Evolutionary conservation across 805 yeast species (phyloP).

Genomic region (Metschnikowia henanensis): DNA sequence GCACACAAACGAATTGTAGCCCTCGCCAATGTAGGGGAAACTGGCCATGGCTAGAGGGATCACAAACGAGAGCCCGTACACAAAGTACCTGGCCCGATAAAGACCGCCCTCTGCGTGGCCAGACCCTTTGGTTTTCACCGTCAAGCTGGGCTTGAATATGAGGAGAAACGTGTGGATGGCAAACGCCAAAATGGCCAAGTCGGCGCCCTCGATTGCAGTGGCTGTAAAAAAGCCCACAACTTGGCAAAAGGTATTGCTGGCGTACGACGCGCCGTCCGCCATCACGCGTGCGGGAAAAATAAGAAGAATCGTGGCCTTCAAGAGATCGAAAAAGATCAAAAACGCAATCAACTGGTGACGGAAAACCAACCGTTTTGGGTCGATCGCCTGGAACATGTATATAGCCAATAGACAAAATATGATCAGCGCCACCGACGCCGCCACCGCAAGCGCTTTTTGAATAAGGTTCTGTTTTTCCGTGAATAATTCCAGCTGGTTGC

Average conservation of each 20-base stretch:
- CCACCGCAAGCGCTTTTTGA: conserved; percentile 38
- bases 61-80: conserved; percentile 57
- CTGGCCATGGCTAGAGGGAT: conserved; percentile 70
- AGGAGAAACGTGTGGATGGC: conserved; percentile 80
- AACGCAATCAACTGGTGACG: conserved; percentile 70
- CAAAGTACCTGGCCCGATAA: conserved; percentile 52
- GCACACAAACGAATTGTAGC: conserved; percentile 59
- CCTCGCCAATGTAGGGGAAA: conserved; percentile 65
- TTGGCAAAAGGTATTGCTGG: conserved; percentile 52
- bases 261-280: conserved; percentile 43
- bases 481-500: conserved; percentile 31
- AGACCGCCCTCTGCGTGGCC: conserved; percentile 68
- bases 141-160: conserved; percentile 59
- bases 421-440: conserved; percentile 39
- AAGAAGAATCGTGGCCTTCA: conserved; percentile 68
- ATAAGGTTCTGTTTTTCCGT: conserved; percentile 27
- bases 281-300: conserved; percentile 66
- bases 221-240: conserved; percentile 82
- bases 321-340: conserved; percentile 68
- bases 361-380: conserved; percentile 60
- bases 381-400: conserved; percentile 61
- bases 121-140: conserved; percentile 42
- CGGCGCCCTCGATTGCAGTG: conserved; percentile 81
- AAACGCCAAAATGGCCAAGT: conserved; percentile 75
- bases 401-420: conserved; percentile 56